Conservation (phyloP, 176 grass and related monocot species). For the Miscanthus lutarioriparius region DNA sequence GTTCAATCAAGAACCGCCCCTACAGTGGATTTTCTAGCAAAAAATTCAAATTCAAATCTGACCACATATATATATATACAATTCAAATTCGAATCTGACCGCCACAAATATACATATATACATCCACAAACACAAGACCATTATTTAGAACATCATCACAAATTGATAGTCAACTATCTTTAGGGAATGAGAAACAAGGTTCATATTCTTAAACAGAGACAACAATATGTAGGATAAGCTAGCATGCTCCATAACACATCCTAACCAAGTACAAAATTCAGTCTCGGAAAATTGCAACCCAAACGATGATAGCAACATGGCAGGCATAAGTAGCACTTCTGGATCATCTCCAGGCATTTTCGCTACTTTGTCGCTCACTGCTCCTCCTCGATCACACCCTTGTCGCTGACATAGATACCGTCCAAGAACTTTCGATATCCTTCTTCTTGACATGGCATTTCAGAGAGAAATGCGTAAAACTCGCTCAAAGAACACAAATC, state of each 20-base stretch:
- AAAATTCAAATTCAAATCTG: too few species aligned
- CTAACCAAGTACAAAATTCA: conserved; percentile 44
- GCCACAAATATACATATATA: too few species aligned
- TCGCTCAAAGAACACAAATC: background rate
- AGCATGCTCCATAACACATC: too few species aligned
- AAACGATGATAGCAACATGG: conserved; percentile 21
- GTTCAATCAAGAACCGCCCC: too few species aligned
- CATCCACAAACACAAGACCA: too few species aligned
- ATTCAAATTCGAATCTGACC: too few species aligned
- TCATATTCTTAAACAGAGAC: background rate
- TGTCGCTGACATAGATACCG: conserved; percentile 78
- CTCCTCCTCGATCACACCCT: conserved; percentile 55
- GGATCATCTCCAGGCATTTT: background rate
- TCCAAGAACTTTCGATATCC: conserved; percentile 89
- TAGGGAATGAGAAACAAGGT: conserved; percentile 1
- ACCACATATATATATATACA: too few species aligned
- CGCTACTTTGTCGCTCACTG: conserved; percentile 25
- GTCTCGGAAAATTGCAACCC: conserved; percentile 30
- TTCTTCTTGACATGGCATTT: conserved; percentile 97
- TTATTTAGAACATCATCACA: too few species aligned
- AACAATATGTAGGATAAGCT: conserved; percentile 23
- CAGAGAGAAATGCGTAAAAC: background rate
- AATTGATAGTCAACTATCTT: background rate
- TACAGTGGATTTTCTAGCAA: too few species aligned
- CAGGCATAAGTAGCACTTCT: background rate